Evolutionary conservation across 345 rosid species (phyloP).

Genomic region (Lenwebbia sp.): DNA sequence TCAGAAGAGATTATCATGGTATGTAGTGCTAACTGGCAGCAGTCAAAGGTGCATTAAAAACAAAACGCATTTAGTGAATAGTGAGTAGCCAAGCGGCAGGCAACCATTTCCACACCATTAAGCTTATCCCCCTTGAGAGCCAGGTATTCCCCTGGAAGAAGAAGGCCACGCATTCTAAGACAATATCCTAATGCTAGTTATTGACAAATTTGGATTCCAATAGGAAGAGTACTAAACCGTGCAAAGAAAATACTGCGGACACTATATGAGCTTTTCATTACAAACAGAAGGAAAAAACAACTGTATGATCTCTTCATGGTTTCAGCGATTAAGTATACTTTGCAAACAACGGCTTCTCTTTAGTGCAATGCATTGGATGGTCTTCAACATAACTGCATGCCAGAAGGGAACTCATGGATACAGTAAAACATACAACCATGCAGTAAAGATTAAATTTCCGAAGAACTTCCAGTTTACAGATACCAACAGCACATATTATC

Average conservation of each 20-base stretch:
- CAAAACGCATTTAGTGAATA: conserved; percentile 21
- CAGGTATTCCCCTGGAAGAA: conserved; percentile 68
- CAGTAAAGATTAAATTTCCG: background rate
- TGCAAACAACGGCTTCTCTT: background rate
- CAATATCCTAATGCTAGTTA: background rate
- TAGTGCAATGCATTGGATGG: background rate
- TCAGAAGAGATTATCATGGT: background rate
- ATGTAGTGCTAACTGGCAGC: background rate
- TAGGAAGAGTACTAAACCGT: background rate
- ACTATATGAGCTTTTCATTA: background rate
- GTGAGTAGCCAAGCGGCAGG: conserved; percentile 92
- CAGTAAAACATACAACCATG: background rate
- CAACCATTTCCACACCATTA: conserved; percentile 84
- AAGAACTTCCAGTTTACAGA: background rate
- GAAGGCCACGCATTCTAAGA: background rate
- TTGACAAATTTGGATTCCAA: background rate
- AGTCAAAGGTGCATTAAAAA: background rate
- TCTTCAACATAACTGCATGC: background rate
- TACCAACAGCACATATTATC: background rate
- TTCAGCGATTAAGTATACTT: background rate
- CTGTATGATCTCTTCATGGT: background rate
- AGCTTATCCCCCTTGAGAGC: conserved; percentile 90
- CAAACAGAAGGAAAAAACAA: background rate
- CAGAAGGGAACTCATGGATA: background rate
- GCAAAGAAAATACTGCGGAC: background rate